Base-by-base conservation (phyloP, 768 basidiomycete genomes). In the Mycena rebaudengoi region DNA sequence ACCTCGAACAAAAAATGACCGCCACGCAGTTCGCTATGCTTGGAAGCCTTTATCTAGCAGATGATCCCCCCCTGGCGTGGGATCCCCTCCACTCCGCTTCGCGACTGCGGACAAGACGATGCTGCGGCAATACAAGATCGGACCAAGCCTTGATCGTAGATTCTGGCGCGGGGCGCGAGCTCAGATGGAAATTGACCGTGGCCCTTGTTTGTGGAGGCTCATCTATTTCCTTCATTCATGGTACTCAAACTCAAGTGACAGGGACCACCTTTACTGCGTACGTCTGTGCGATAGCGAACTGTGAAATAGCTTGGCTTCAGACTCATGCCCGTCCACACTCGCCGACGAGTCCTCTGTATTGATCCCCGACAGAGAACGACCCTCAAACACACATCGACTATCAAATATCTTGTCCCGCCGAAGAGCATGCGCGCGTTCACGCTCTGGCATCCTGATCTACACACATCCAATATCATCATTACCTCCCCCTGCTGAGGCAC, bases 11-110 rank as follows among this genome's bases (percentile, higher is more conserved):
- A 35, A 52, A 52, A 39, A 52, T 52, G 50, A 52, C 50, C 23
- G 23, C 35, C 50, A 52, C 50, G 18, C 6, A 52, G 35, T 52
- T 52, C 16, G 50, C 10, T n/a, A 52, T 52, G 50, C 16, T 52
- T 3, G 50, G 50, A 52, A 52, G 50, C n/a, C 50, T 52, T 4
- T 52, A 37, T 39, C 50, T 52, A 23, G 50, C 50, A 52, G 23
- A 52, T 2, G 35, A 52, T 52, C 50, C 39, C 35, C 50, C 50
- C 18, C 23, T 25, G 20, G 18, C 26, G 21, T n/a, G 10, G 50
- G 50, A 26, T 52, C 50, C 35, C 32, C 50, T 26, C 21, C 23
- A 4, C 25, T 52, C 20, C 21, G 48, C 29, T 49, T 52, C 35
- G 35, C 35, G 23, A 39, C 50, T 37, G 14, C 44, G 5, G 50